Percentiles rank a stretch among this genome's conserved stretches.
These are phyloP conservation scores for Aeschynomene evenia DNA, from an alignment of 306 rosid species.

Conservation along the genomic window DNA sequence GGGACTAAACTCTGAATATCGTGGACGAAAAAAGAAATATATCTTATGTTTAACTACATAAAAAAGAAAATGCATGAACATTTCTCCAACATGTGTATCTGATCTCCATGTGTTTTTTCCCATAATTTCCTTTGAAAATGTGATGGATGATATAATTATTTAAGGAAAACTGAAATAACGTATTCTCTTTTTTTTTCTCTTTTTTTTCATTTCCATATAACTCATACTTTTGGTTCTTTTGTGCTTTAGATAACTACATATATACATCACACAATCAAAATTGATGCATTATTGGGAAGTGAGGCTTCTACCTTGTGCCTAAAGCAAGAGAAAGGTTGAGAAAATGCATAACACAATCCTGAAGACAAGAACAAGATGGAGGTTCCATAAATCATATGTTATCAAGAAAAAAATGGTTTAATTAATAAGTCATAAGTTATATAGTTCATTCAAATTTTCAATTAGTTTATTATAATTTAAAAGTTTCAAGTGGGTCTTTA, in stretches of 20 bases:
- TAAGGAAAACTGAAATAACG: neutral
- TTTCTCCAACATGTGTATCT: neutral
- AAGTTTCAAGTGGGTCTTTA: no score
- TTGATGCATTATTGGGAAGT: neutral
- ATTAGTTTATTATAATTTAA: no score
- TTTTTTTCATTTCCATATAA: neutral
- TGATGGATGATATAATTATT: neutral
- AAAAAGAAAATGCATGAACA: no score
- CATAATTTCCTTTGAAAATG: neutral
- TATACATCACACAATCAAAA: neutral
- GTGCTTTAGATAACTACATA: conserved; percentile 1
- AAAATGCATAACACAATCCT: neutral
- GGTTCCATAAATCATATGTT: no score
- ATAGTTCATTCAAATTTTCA: no score
- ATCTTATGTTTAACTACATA: no score
- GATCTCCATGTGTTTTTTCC: neutral
- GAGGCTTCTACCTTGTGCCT: conserved; percentile 7
- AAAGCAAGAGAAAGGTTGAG: conserved; percentile 9
- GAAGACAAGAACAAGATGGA: conserved; percentile 12
- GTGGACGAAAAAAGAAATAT: no score
- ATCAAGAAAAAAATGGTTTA: no score
- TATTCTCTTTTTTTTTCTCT: neutral
- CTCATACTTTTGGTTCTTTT: conserved; percentile 13
- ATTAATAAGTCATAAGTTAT: no score
- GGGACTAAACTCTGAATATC: no score